Evolutionary conservation across 306 rosid genomes (phyloP).

Genomic region (Trifolium dubium): DNA sequence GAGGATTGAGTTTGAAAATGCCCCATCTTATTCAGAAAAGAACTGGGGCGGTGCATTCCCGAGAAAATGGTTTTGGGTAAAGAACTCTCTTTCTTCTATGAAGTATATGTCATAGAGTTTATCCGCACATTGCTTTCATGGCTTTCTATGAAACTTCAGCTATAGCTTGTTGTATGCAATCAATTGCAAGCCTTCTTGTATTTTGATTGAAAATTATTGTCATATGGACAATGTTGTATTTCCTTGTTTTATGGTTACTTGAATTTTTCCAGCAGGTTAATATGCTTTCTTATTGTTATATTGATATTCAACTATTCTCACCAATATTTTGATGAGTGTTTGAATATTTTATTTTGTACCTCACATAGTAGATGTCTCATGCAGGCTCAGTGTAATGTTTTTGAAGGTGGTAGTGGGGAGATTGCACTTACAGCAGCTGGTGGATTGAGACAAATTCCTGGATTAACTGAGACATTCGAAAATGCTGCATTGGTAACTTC

Average conservation of each 20-base stretch:
- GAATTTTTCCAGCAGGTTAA: slow-evolving; percentile 9
- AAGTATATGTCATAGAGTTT: slow-evolving; percentile 30
- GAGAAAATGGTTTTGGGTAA: slow-evolving; percentile 99
- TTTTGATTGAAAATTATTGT: slow-evolving; percentile 18
- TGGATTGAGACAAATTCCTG: slow-evolving; percentile 89
- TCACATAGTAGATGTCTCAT: slow-evolving; percentile 37
- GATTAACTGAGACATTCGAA: slow-evolving; percentile 66
- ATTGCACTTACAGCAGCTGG: slow-evolving; percentile 86
- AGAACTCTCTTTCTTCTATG: slow-evolving; percentile 36
- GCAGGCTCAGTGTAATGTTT: slow-evolving; percentile 91
- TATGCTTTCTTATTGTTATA: slow-evolving; percentile 14
- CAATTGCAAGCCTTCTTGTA: slow-evolving; percentile 4
- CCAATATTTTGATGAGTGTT: slow-evolving; percentile 13
- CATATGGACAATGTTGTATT: slow-evolving; percentile 4
- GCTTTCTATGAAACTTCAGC: slow-evolving; percentile 29
- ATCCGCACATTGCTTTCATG: slow-evolving; percentile 12
- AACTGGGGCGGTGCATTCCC: slow-evolving; percentile 99
- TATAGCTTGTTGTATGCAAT: slow-evolving; percentile 18
- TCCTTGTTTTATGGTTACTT: slow-evolving; percentile 25
- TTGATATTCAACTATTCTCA: slow-evolving; percentile 13
- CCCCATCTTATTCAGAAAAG: slow-evolving; percentile 93
- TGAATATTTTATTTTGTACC: slow-evolving; percentile 9
- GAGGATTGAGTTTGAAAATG: slow-evolving; percentile 86
- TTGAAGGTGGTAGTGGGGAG: slow-evolving; percentile 84
- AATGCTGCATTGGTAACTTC: slow-evolving; percentile 86